A percentile compares a stretch with the other conserved stretches of the same genome.
Conservation (phyloP, 371 early-diverging fungal species). For the Mortierella sp. region DNA sequence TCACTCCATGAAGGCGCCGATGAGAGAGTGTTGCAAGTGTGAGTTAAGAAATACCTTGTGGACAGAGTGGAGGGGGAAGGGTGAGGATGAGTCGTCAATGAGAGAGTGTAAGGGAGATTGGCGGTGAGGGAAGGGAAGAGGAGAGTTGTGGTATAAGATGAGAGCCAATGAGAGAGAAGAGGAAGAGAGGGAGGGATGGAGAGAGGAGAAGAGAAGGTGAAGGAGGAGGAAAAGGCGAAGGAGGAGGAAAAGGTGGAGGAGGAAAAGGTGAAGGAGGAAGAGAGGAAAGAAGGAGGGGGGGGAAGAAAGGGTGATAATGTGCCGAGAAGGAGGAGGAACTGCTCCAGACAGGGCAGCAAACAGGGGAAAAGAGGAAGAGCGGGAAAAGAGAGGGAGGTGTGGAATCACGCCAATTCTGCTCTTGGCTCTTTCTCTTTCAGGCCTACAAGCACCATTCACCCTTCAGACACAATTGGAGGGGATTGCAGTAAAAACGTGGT, state of each 20-base stretch:
- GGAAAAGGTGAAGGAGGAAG: not conserved
- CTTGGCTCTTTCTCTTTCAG: too few relatives aligned
- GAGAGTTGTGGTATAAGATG: not conserved
- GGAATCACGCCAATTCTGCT: not conserved
- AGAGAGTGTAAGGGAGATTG: slow-evolving; percentile 13
- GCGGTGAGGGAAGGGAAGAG: not conserved
- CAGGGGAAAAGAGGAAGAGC: not conserved
- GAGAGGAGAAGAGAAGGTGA: not conserved
- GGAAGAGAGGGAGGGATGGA: not conserved
- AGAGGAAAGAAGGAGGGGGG: not conserved
- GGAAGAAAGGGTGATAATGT: not conserved
- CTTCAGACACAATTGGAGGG: not conserved
- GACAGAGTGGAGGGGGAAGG: not conserved
- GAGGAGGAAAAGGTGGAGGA: not conserved
- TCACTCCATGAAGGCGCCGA: not conserved
- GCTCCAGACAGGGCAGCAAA: not conserved
- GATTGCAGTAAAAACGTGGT: slow-evolving; percentile 12
- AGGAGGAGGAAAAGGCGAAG: not conserved
- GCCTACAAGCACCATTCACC: too few relatives aligned
- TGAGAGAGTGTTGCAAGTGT: not conserved
- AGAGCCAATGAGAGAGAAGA: not conserved
- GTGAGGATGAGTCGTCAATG: not conserved
- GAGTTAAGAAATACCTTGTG: not conserved
- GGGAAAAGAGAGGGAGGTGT: not conserved
- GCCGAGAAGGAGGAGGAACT: not conserved